phyloP scores from a whole-genome alignment of 176 grass and related monocot species.

The Zoysia japonica region DNA sequence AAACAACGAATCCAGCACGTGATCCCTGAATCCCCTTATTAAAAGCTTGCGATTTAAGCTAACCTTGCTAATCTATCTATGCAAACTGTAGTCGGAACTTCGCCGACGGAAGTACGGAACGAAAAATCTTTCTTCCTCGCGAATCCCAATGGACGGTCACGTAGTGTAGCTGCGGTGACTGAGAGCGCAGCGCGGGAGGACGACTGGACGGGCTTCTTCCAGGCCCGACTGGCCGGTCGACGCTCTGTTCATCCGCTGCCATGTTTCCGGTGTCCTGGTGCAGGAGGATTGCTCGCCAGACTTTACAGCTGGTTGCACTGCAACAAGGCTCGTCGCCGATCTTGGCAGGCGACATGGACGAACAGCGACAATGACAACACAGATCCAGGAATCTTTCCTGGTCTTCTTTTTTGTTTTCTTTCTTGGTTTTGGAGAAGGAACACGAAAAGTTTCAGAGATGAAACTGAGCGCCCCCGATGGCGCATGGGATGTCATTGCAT shows the following conservation, averaged over 20 bases:
- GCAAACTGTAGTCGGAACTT: background rate
- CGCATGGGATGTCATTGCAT: no score
- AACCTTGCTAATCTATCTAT: background rate
- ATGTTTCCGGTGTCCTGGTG: background rate
- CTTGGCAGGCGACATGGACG: background rate
- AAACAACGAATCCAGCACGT: constrained; percentile 34
- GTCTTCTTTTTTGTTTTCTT: background rate
- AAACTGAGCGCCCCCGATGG: background rate
- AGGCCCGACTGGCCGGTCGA: background rate
- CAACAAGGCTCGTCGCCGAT: background rate
- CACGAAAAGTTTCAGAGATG: background rate
- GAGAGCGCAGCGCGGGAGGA: background rate
- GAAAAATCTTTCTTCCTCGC: constrained; percentile 27
- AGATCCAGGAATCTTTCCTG: background rate
- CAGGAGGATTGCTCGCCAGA: background rate
- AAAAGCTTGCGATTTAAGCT: background rate
- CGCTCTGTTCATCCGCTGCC: constrained; percentile 22
- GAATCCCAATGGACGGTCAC: background rate
- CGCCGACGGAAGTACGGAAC: background rate
- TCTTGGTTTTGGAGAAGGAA: background rate
- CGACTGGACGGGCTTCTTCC: background rate
- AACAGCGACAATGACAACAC: background rate
- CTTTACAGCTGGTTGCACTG: background rate
- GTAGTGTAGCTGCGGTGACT: background rate
- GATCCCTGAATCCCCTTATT: background rate